Conservation (phyloP, 2,329 filamentous ascomycete genomes). For the Coccinonectria pachysandricola region DNA sequence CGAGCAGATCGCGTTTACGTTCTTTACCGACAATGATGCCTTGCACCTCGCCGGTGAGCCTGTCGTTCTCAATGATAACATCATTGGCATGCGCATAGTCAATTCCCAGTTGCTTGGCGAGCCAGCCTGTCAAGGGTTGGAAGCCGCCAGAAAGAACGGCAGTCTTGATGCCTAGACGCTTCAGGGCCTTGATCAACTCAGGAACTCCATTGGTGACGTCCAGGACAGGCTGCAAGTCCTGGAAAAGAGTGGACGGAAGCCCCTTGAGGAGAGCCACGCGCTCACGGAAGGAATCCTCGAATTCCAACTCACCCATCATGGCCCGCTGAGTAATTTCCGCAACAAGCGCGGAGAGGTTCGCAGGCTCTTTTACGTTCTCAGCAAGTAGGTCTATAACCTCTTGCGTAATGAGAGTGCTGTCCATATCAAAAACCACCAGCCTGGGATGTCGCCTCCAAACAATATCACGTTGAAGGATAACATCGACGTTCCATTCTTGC, state of each 20-base stretch:
- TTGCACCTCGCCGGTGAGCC: conserved; percentile 61
- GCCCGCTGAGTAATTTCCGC: conserved; percentile 84
- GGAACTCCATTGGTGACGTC: conserved; percentile 73
- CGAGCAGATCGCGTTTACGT: conserved; percentile 60
- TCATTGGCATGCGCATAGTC: conserved; percentile 87
- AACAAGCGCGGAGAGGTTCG: conserved; percentile 70
- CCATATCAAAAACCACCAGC: conserved; percentile 96
- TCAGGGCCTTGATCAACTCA: conserved; percentile 63
- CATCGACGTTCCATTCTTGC: conserved; percentile 80
- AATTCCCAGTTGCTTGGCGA: conserved; percentile 69
- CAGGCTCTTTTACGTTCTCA: conserved; percentile 56
- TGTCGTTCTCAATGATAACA: conserved; percentile 51
- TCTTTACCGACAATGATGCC: conserved; percentile 67
- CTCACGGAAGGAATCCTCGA: conserved; percentile 71
- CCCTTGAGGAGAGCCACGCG: conserved; percentile 74
- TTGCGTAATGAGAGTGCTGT: conserved; percentile 92
- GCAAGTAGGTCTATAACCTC: conserved; percentile 97
- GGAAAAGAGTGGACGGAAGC: conserved; percentile 68
- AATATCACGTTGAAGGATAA: conserved; percentile 63
- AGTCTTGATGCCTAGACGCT: conserved; percentile 71
- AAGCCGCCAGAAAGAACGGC: conserved; percentile 92
- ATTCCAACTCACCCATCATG: conserved; percentile 94
- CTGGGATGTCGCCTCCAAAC: conserved; percentile 72
- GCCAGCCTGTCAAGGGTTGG: conserved; percentile 76
- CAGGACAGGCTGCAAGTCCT: conserved; percentile 63